Conservation (phyloP, 2,329 filamentous ascomycete species). For the Leptographium lundbergii region DNA sequence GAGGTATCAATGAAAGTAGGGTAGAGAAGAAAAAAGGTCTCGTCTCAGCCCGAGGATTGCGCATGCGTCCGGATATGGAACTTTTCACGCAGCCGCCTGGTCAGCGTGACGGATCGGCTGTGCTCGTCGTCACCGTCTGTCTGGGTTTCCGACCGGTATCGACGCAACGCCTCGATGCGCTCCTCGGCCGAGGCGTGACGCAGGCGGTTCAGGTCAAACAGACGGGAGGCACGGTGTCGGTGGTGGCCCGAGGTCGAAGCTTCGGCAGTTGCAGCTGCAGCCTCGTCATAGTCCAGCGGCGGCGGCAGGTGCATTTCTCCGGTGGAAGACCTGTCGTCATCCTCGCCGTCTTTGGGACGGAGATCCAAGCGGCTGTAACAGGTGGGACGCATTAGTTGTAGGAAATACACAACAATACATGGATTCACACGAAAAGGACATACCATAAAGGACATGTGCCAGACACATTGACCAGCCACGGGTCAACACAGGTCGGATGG, state of each 20-base stretch:
- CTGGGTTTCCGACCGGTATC: conserved; percentile 28
- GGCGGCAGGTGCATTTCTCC: conserved; percentile 21
- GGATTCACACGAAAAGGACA: conserved; percentile 15
- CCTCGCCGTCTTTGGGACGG: conserved; percentile 20
- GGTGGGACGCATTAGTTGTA: neutral
- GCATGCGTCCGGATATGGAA: conserved; percentile 39
- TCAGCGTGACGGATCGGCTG: conserved; percentile 29
- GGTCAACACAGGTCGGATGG: conserved; percentile 55
- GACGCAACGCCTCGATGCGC: conserved; percentile 46
- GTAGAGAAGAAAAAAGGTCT: neutral
- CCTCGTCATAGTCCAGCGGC: conserved; percentile 28
- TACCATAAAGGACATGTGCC: conserved; percentile 59
- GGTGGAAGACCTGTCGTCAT: conserved; percentile 12
- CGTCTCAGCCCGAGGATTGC: conserved; percentile 15
- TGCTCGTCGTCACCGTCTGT: conserved; percentile 23
- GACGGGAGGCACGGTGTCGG: conserved; percentile 32
- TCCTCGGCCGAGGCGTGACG: conserved; percentile 48
- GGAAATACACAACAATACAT: too few species aligned
- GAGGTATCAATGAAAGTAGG: neutral
- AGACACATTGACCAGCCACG: conserved; percentile 57
- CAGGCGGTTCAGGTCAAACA: conserved; percentile 44
- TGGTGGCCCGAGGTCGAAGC: conserved; percentile 7
- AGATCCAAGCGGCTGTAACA: conserved; percentile 39
- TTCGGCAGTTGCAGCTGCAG: conserved; percentile 20
- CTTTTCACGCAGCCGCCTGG: conserved; percentile 37